Percentiles rank a stretch among this genome's conserved stretches.
These are phyloP conservation scores for Anisogramma anomala DNA, from an alignment of 2,329 filamentous ascomycete genomes.

Conservation along the genomic window DNA sequence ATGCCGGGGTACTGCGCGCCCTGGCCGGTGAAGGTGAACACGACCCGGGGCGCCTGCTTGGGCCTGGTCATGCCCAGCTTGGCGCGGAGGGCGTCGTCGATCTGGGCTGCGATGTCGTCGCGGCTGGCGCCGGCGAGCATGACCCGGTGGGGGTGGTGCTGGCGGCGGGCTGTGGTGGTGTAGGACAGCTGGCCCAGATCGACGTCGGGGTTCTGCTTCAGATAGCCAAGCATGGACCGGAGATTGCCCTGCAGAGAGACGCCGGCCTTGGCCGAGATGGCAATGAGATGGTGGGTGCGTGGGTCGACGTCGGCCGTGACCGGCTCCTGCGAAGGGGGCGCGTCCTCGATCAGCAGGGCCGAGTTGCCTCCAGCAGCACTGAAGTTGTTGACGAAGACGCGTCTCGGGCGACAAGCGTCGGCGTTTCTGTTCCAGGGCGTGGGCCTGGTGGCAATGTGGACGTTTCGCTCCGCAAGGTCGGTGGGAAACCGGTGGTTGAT, in stretches of 20 bases:
- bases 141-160: constrained; percentile 47
- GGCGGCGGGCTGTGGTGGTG: constrained; percentile 54
- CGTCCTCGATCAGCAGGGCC: constrained; percentile 52
- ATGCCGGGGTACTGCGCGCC: constrained; percentile 40
- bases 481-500: constrained; percentile 20
- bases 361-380: constrained; percentile 63
- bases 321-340: constrained; percentile 25
- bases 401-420: constrained; percentile 19
- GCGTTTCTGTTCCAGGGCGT: constrained; percentile 9
- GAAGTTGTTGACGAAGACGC: constrained; percentile 55
- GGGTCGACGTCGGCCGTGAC: constrained; percentile 30
- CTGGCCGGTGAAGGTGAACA: constrained; percentile 46
- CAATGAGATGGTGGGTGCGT: constrained; percentile 43
- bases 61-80: constrained; percentile 30
- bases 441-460: constrained; percentile 29
- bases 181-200: constrained; percentile 48
- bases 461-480: constrained; percentile 1
- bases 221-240: constrained; percentile 39
- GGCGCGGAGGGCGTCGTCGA: constrained; percentile 30
- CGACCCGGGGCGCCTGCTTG: constrained; percentile 23
- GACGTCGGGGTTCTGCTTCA: constrained; percentile 38
- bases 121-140: constrained; percentile 32
- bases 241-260: constrained; percentile 49
- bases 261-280: constrained; percentile 42
- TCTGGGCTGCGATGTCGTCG: constrained; percentile 29